Base-by-base conservation (phyloP, 2,329 filamentous ascomycete species). In the Blumeriella jaapii region DNA sequence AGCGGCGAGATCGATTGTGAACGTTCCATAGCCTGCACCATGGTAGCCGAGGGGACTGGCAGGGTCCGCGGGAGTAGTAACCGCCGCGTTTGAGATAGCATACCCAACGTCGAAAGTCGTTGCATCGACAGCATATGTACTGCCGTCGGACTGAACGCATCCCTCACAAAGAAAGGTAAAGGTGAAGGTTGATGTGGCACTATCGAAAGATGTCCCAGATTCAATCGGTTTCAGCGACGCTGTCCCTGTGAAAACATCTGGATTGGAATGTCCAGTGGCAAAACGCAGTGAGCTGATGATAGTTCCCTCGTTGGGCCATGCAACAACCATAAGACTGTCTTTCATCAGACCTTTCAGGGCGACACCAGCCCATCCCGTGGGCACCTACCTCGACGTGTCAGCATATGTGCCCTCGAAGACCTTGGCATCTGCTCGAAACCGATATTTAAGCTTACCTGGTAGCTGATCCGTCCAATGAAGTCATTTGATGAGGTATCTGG, bases 311-410 rank as follows among this genome's bases (percentile, higher is more conserved):
- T 67, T 62, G 5, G 64, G 61, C 64, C 67, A 71, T 12, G 64
- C 63, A 2, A 64, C 55, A 10, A 69, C 52, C 22, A 71, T 55
- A 3, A 71, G 59, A 25, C 63, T 59, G 24, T 57, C 57, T 20
- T 60, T 44, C 67, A 71, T 70, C 24, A 54, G 51, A 3, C 62
- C 60, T 5, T 59, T 58, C 20, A 69, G 53, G 11, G 60, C 62
- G 12, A 68, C 57, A 40, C 62, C 66, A 33, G 59, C 64, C 61
- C 65, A 72, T 41, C 66, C 64, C 26, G 53, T n/a, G 9, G 32
- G n/a, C n/a, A n/a, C n/a, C n/a, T n/a, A n/a, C n/a, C 15, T n/a
- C n/a, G n/a, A n/a, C n/a, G n/a, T n/a, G n/a, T n/a, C n/a, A n/a
- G n/a, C n/a, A n/a, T n/a, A n/a, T n/a, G n/a, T n/a, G n/a, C n/a